A percentile compares a stretch with the other conserved stretches of the same genome.
Conservation (phyloP, 1,284 basidiomycete genomes). For the Rhodofomes roseus region DNA sequence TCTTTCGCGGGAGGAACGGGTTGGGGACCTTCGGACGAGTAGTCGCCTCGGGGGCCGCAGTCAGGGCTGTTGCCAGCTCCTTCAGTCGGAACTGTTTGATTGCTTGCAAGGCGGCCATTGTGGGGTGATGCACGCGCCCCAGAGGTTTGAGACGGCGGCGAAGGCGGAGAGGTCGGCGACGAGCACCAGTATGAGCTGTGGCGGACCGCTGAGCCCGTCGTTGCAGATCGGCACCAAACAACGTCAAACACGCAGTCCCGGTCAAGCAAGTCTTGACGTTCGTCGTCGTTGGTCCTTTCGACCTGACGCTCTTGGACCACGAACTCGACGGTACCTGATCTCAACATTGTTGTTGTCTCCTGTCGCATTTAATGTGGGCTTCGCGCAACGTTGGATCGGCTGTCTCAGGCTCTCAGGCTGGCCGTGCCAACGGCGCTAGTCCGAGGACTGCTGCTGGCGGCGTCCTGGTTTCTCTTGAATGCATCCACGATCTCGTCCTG, state of each 20-base stretch:
- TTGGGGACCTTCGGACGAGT: slow-evolving; percentile 35
- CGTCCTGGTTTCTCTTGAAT: too few relatives aligned
- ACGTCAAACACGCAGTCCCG: not conserved
- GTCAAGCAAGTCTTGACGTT: not conserved
- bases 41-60: slow-evolving; percentile 8
- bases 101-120: slow-evolving; percentile 22
- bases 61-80: slow-evolving; percentile 20
- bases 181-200: not conserved
- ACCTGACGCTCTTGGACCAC: not conserved
- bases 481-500: too few relatives aligned
- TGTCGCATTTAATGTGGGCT: too few relatives aligned
- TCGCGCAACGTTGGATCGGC: too few relatives aligned
- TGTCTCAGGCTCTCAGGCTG: too few relatives aligned
- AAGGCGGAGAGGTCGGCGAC: not conserved
- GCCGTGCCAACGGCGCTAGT: too few relatives aligned
- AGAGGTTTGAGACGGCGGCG: not conserved
- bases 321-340: too few relatives aligned
- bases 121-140: too few relatives aligned
- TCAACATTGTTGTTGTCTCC: too few relatives aligned
- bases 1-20: slow-evolving; percentile 65
- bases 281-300: not conserved
- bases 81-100: slow-evolving; percentile 29
- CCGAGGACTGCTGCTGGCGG: too few relatives aligned
- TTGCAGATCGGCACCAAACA: not conserved
- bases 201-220: not conserved